Conservation (phyloP, 169 alveolate genomes). For the Theileria orientalis region DNA sequence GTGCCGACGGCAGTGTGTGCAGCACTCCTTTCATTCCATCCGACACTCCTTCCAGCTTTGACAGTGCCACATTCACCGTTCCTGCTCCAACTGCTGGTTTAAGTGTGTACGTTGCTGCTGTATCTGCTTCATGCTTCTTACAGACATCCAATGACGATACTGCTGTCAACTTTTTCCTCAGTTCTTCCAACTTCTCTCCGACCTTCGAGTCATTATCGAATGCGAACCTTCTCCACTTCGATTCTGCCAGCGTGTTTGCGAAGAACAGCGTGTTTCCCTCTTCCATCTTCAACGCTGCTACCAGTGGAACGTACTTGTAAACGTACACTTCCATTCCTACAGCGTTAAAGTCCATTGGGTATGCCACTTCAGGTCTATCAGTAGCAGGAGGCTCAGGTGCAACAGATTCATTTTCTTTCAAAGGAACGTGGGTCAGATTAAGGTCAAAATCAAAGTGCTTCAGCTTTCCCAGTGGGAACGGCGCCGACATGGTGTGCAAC, state of each 20-base stretch:
- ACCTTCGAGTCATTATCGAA: background rate
- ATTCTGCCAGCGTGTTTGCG: background rate
- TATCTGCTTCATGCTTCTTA: background rate
- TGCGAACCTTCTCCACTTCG: background rate
- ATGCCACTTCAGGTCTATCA: no score
- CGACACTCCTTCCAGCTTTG: background rate
- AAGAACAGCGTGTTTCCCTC: background rate
- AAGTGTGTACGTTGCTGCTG: background rate
- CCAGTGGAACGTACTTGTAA: background rate
- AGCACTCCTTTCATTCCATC: background rate
- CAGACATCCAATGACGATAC: constrained; percentile 18
- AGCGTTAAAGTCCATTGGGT: no score
- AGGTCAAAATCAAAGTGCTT: constrained; percentile 7
- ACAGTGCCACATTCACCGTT: constrained; percentile 5
- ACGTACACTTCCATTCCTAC: background rate
- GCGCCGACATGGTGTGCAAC: background rate
- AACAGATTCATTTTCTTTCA: no score
- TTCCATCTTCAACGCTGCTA: background rate
- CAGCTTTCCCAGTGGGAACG: constrained; percentile 7
- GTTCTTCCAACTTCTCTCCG: background rate
- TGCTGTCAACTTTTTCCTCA: background rate
- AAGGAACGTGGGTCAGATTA: no score
- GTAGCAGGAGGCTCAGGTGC: no score
- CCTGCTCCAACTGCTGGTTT: background rate
- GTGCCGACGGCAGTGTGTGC: background rate